Percentiles rank a stretch among this genome's conserved stretches.
These are phyloP conservation scores for Diversispora eburnea DNA, from an alignment of 192 early-diverging fungal species.

Conservation along the genomic window DNA sequence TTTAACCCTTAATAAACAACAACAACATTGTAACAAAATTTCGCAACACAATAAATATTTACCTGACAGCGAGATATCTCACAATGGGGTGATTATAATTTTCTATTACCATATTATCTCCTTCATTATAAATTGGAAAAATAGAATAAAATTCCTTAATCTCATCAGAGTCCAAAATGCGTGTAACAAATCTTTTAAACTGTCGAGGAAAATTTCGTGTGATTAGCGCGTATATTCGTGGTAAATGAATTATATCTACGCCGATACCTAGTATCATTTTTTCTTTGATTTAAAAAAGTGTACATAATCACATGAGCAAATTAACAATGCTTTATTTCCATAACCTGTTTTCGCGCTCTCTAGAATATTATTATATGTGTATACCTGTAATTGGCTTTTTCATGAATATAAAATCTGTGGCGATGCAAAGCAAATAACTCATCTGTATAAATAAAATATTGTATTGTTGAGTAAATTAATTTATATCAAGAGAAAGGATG, in stretches of 20 bases:
- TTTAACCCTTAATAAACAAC: neutral
- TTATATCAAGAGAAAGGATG: no score
- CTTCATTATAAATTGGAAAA: neutral
- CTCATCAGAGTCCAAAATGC: constrained; percentile 53
- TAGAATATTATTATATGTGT: no score
- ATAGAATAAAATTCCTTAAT: constrained; percentile 34
- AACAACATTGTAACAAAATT: neutral
- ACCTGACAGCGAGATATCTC: constrained; percentile 17
- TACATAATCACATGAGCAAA: no score
- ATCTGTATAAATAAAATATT: no score
- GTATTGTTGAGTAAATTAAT: no score
- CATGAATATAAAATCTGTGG: no score
- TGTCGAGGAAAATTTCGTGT: constrained; percentile 37
- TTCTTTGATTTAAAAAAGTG: no score
- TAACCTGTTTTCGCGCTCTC: no score
- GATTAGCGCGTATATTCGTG: constrained; percentile 58
- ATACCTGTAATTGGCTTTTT: no score
- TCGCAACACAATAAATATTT: neutral
- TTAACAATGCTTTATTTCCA: no score
- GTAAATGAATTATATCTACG: constrained; percentile 68
- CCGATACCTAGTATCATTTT: constrained; percentile 76
- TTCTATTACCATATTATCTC: neutral
- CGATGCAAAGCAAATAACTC: no score
- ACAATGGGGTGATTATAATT: neutral
- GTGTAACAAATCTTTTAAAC: constrained; percentile 50